Evolutionary conservation across 129 eudicot genomes (phyloP).

Genomic region (Lactuca sativa): DNA sequence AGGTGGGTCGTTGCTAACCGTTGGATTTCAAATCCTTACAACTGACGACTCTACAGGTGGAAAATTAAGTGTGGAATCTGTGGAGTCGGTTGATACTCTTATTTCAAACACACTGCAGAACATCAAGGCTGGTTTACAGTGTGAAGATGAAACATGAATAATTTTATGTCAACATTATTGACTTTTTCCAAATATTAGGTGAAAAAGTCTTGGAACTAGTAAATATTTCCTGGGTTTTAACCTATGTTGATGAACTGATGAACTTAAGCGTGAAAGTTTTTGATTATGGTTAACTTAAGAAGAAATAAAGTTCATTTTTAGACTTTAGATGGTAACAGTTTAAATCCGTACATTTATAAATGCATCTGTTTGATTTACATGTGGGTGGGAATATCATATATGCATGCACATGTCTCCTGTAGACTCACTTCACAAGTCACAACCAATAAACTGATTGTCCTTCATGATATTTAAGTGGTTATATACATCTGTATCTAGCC

Average conservation of each 20-base stretch:
- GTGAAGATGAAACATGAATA: constrained; percentile 54
- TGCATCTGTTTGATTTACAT: too few relatives aligned
- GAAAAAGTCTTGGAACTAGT: constrained; percentile 40
- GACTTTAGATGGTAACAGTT: too few relatives aligned
- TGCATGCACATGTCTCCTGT: background rate
- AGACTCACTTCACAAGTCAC: background rate
- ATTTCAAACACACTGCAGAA: constrained; percentile 70
- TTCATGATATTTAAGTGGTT: background rate
- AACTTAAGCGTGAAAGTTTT: constrained; percentile 15
- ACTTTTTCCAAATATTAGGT: constrained; percentile 43
- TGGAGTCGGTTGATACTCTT: constrained; percentile 73
- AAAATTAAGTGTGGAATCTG: constrained; percentile 62
- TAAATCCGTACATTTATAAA: too few relatives aligned
- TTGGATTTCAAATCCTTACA: constrained; percentile 80
- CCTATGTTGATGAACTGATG: constrained; percentile 23
- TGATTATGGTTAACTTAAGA: constrained; percentile 9
- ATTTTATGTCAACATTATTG: too few relatives aligned
- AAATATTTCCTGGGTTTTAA: constrained; percentile 25
- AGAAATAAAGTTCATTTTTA: too few relatives aligned
- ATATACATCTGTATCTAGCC: background rate
- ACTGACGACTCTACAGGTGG: constrained; percentile 54
- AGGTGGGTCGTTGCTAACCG: constrained; percentile 73
- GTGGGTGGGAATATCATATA: too few relatives aligned
- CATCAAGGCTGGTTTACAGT: constrained; percentile 72
- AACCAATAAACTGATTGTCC: background rate